Percentiles rank a stretch among this genome's conserved stretches.
These are phyloP conservation scores for Kwoniella mangroviensis DNA, from an alignment of 768 basidiomycete species.

Conservation along the genomic window DNA sequence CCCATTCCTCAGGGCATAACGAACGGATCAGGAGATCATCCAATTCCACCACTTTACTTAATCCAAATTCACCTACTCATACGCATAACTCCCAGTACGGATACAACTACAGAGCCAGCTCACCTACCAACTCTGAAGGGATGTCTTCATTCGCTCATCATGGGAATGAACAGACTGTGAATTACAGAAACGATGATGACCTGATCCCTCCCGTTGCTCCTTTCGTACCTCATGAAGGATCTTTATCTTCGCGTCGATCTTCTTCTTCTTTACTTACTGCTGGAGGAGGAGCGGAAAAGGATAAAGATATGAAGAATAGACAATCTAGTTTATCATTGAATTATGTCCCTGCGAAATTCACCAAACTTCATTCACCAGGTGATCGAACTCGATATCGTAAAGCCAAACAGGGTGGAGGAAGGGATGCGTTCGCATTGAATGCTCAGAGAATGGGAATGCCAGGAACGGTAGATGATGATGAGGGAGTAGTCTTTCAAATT, in stretches of 20 bases:
- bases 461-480: constrained; percentile 67
- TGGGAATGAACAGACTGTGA: constrained; percentile 15
- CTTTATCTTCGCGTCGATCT: constrained; percentile 25
- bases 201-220: constrained; percentile 26
- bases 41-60: not conserved
- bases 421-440: constrained; percentile 68
- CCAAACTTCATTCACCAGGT: constrained; percentile 60
- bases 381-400: constrained; percentile 57
- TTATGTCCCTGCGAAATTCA: constrained; percentile 78
- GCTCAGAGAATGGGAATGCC: constrained; percentile 65
- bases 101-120: not conserved
- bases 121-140: constrained; percentile 16
- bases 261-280: constrained; percentile 12
- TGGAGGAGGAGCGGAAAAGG: not conserved
- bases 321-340: constrained; percentile 64
- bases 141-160: constrained; percentile 17
- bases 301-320: constrained; percentile 18
- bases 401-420: constrained; percentile 67
- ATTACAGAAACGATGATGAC: constrained; percentile 25
- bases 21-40: constrained; percentile 7
- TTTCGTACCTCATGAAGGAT: constrained; percentile 9
- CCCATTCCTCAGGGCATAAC: not conserved
- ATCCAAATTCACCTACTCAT: constrained; percentile 11
- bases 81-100: not conserved
- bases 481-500: constrained; percentile 45